Base-by-base conservation (phyloP, 495 filamentous ascomycete species). In the Penicillium manginii region DNA sequence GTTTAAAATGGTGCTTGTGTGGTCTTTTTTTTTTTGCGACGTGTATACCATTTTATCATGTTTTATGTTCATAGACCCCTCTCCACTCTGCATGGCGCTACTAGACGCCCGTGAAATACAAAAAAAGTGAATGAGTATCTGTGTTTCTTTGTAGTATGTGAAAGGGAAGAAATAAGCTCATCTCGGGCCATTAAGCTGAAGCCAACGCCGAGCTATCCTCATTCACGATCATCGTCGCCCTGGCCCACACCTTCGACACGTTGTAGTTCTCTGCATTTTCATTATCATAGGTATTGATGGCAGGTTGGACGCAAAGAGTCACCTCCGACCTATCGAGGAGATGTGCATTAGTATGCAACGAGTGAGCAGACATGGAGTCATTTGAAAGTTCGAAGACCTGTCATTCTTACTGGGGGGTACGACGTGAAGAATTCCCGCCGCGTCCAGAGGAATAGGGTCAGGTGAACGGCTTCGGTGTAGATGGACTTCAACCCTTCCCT, bases 21-120 rank as follows among this genome's bases (percentile, higher is more conserved):
- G 35, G 11, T n/a, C 14, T 37, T 37, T 37, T 37, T 10, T n/a
- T n/a, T 37, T 59, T 54, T 61, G 47, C 29, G 17, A 50, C 58
- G 63, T 69, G 65, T 72, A 76, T 73, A 76, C 72, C 72, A 75
- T 63, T 63, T 48, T 7, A 37, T 32, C 45, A 46, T 52, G 55
- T 57, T 62, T 65, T 52, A 42, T 60, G 60, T 58, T 59, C 39
- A 73, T 76, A 77, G 76, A 76, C 63, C 55, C 58, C 54, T 72
- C 69, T 67, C 76, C 69, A 65, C 76, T 78, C 72, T 65, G 49
- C 56, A 57, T 57, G 39, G 67, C 61, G 55, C 55, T 59, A 23
- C 21, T 45, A 60, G 43, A 59, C 65, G 62, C 67, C 47, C 15
- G 62, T 51, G 33, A 64, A 68, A 63, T 65, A 61, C 59, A 68